phyloP scores from a whole-genome alignment of 495 filamentous ascomycete species.

The Aspergillus nanangensis region DNA sequence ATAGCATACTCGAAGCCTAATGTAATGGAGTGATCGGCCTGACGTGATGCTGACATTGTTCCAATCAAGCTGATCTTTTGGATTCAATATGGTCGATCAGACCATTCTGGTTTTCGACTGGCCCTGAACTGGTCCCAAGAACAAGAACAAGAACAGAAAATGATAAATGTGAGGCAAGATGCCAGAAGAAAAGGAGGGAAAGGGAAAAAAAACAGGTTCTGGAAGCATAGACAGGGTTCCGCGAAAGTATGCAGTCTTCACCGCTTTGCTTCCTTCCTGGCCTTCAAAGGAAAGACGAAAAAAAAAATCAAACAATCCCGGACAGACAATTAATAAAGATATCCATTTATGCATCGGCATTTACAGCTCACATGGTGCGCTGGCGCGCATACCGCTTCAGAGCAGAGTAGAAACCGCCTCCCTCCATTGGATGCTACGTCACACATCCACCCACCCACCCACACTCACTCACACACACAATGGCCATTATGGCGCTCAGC shows the following conservation, averaged over 20 bases:
- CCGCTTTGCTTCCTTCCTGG: conserved; percentile 14
- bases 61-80: no score
- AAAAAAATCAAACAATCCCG: no score
- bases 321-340: conserved; percentile 6
- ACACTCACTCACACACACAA: no score
- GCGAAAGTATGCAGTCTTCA: conserved; percentile 8
- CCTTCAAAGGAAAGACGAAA: no score
- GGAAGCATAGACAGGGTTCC: conserved; percentile 2
- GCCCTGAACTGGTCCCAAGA: no score
- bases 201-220: conserved; percentile 1
- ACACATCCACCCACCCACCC: no score
- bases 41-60: conserved; percentile 7
- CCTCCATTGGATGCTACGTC: conserved; percentile 16
- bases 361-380: conserved; percentile 26
- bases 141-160: no score
- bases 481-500: conserved; percentile 3
- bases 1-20: conserved; percentile 5
- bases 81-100: no score
- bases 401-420: conserved; percentile 2
- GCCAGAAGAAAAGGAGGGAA: conserved; percentile 2
- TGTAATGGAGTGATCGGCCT: not conserved
- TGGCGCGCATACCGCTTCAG: conserved; percentile 18
- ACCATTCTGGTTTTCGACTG: no score
- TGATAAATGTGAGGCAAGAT: not conserved
- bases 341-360: conserved; percentile 11